Conservation (phyloP, 108 stramenopile genomes). For the Skeletonema menzelii region DNA sequence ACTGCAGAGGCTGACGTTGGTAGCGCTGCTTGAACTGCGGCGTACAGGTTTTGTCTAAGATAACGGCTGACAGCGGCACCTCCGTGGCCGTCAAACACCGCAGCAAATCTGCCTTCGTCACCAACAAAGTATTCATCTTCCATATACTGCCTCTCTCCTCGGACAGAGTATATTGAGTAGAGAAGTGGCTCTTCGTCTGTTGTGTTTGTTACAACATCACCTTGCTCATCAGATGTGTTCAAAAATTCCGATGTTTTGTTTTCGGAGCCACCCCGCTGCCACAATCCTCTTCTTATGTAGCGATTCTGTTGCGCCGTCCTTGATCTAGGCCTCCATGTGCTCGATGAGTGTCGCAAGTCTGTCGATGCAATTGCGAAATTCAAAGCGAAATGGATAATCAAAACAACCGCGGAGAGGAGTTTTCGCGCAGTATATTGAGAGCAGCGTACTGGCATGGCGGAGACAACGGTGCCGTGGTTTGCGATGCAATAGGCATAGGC, state of each 20-base stretch:
- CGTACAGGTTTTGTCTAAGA: conserved; percentile 79
- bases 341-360: not conserved
- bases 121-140: conserved; percentile 79
- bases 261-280: not conserved
- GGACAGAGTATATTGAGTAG: conserved; percentile 37
- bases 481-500: too few relatives aligned
- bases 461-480: too few relatives aligned
- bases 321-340: not conserved
- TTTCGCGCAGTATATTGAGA: not conserved
- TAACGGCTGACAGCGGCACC: conserved; percentile 82
- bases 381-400: not conserved
- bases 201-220: conserved; percentile 4
- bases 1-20: conserved; percentile 18
- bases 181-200: conserved; percentile 9
- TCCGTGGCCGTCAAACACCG: conserved; percentile 98
- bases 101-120: conserved; percentile 60
- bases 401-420: not conserved
- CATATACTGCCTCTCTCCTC: conserved; percentile 74
- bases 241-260: conserved; percentile 1
- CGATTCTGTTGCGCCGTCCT: not conserved
- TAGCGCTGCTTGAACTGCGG: conserved; percentile 55
- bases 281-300: not conserved
- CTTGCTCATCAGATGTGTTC: not conserved
- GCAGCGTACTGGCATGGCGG: not conserved
- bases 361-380: not conserved